Percentiles rank a stretch among this genome's conserved stretches.
Evolutionary conservation across 2,329 filamentous ascomycete genomes (phyloP).

Genomic region (Cercospora janseana): DNA sequence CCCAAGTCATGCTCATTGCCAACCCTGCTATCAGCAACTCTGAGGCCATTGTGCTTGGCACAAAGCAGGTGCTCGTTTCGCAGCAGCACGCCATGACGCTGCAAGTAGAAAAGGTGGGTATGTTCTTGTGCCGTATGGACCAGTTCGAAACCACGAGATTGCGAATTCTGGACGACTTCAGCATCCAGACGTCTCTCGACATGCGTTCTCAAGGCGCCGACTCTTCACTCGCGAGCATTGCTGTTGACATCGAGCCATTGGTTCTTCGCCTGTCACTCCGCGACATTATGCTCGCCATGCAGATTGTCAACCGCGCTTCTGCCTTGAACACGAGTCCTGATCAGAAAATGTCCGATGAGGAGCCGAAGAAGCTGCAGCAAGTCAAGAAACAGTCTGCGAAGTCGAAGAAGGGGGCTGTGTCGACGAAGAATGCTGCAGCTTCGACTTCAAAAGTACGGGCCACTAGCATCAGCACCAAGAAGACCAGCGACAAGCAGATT

Average conservation of each 20-base stretch:
- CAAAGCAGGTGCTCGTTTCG: slow-evolving; percentile 87
- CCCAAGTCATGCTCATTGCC: slow-evolving; percentile 92
- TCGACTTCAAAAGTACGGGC: slow-evolving; percentile 46
- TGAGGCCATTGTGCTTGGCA: slow-evolving; percentile 91
- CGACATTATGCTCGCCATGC: slow-evolving; percentile 89
- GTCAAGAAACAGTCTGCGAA: slow-evolving; percentile 42
- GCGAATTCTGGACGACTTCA: slow-evolving; percentile 95
- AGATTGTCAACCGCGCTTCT: slow-evolving; percentile 86
- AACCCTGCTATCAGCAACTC: slow-evolving; percentile 87
- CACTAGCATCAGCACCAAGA: slow-evolving; percentile 48
- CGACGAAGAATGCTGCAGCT: slow-evolving; percentile 50
- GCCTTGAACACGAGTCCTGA: slow-evolving; percentile 66
- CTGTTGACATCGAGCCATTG: slow-evolving; percentile 84
- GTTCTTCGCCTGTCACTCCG: slow-evolving; percentile 86
- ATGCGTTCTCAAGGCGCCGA: slow-evolving; percentile 60
- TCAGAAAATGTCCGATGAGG: slow-evolving; percentile 52
- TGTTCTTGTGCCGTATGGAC: slow-evolving; percentile 99
- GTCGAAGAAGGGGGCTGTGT: slow-evolving; percentile 36
- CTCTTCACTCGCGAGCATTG: slow-evolving; percentile 70
- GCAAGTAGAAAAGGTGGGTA: slow-evolving; percentile 89
- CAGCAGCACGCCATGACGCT: slow-evolving; percentile 92
- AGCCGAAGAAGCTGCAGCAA: slow-evolving; percentile 56
- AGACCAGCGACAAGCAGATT: slow-evolving; percentile 51
- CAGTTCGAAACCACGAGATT: slow-evolving; percentile 87
- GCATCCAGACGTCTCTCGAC: slow-evolving; percentile 84